A percentile compares a stretch with the other conserved stretches of the same genome.
Evolutionary conservation across 176 grass and related monocot genomes (phyloP).

Genomic region (Oryza meyeriana): DNA sequence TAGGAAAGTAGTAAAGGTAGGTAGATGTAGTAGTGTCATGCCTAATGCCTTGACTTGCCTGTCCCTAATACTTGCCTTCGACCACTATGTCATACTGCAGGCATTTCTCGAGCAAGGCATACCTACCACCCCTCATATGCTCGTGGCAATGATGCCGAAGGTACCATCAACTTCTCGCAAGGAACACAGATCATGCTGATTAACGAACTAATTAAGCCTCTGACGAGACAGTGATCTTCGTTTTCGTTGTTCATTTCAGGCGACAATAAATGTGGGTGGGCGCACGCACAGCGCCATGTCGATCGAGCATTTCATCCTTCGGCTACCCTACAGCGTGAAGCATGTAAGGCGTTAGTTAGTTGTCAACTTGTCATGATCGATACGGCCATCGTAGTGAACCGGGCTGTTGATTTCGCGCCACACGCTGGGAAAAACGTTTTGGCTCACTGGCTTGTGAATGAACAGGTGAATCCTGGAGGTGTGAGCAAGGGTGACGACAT

Average conservation of each 20-base stretch:
- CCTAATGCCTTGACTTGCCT: background rate
- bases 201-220: background rate
- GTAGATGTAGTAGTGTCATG: conserved; percentile 2
- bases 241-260: conserved; percentile 35
- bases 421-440: too few species aligned
- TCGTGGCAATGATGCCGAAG: conserved; percentile 91
- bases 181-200: background rate
- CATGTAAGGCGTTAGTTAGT: conserved; percentile 37
- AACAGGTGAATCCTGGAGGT: conserved; percentile 45
- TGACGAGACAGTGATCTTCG: background rate
- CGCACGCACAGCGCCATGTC: conserved; percentile 88
- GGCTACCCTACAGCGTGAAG: conserved; percentile 78
- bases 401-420: background rate
- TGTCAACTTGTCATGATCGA: conserved; percentile 2
- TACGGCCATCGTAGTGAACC: background rate
- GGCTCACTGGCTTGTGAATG: background rate
- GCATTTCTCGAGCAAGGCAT: conserved; percentile 93
- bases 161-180: conserved; percentile 19
- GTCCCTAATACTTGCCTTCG: background rate
- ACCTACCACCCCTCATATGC: conserved; percentile 72
- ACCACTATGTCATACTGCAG: conserved; percentile 36
- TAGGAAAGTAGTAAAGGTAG: background rate
- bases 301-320: conserved; percentile 91
- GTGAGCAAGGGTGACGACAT: conserved; percentile 35
- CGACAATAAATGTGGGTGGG: conserved; percentile 72